These are phyloP conservation scores for Hypoxylon rubiginosum DNA, from an alignment of 2,329 filamentous ascomycete species.

Conservation along the genomic window DNA sequence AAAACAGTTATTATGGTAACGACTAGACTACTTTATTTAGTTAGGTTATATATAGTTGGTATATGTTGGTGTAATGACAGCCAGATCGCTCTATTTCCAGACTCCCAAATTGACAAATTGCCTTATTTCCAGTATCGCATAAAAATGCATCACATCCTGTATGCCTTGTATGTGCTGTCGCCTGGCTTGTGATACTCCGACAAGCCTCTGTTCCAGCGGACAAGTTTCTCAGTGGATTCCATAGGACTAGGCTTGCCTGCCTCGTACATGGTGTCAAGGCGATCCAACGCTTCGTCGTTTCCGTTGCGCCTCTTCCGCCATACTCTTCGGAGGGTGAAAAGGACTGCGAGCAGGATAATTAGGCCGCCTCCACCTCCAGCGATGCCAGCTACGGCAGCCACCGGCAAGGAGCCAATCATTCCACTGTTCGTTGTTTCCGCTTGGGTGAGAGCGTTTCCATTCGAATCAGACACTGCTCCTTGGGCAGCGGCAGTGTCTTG, in stretches of 20 bases:
- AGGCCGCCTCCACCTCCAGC: constrained; percentile 49
- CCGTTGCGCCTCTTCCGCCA: constrained; percentile 51
- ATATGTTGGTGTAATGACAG: constrained; percentile 21
- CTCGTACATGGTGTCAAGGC: constrained; percentile 51
- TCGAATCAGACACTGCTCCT: constrained; percentile 20
- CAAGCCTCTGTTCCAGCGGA: constrained; percentile 51
- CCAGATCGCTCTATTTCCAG: constrained; percentile 24
- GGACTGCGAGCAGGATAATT: constrained; percentile 40
- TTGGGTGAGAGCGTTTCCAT: constrained; percentile 41
- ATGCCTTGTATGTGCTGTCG: constrained; percentile 46
- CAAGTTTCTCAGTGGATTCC: constrained; percentile 45
- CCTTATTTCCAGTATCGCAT: neutral
- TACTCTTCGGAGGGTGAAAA: constrained; percentile 49
- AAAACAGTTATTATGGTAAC: constrained; percentile 20
- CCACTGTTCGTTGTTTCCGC: constrained; percentile 28
- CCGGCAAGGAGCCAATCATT: constrained; percentile 42
- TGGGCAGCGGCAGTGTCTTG: constrained; percentile 15
- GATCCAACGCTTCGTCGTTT: constrained; percentile 45
- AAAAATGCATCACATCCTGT: constrained; percentile 45
- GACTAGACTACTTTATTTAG: constrained; percentile 33
- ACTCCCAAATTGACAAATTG: constrained; percentile 32
- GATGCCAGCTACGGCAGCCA: constrained; percentile 48
- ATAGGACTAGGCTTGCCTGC: constrained; percentile 45
- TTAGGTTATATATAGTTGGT: constrained; percentile 19
- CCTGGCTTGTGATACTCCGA: constrained; percentile 48